phyloP scores from a whole-genome alignment of 2,329 filamentous ascomycete species.

The Alternaria sp. region DNA sequence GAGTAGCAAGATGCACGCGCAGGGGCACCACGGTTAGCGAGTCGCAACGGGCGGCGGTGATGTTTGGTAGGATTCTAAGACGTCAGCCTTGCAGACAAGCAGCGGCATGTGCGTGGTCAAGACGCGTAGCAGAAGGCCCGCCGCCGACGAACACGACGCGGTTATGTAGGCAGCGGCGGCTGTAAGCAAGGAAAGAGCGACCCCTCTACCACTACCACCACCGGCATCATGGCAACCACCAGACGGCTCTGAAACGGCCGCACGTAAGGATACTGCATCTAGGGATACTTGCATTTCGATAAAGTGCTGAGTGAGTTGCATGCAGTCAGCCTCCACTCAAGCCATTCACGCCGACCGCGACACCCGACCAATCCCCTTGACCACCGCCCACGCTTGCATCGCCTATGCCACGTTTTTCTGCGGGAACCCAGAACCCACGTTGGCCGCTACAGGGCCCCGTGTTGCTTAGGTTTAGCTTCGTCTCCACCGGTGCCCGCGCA shows the following conservation, averaged over 20 bases:
- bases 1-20: conserved; percentile 22
- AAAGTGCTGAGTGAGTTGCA: conserved; percentile 9
- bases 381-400: conserved; percentile 8
- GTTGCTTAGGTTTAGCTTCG: neutral
- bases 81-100: conserved; percentile 7
- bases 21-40: conserved; percentile 10
- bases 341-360: neutral
- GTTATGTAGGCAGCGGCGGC: neutral
- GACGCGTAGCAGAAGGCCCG: neutral
- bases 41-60: conserved; percentile 3
- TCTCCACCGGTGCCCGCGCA: neutral
- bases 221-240: neutral
- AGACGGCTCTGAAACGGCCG: conserved; percentile 20
- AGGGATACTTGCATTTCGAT: conserved; percentile 21
- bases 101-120: neutral
- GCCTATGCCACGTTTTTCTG: conserved; percentile 13
- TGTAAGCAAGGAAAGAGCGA: neutral
- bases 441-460: conserved; percentile 8
- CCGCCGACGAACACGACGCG: neutral
- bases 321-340: conserved; percentile 17
- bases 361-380: neutral
- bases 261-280: conserved; percentile 19
- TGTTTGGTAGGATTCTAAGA: neutral
- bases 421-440: conserved; percentile 16
- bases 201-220: conserved; percentile 15